Evolutionary conservation across 768 basidiomycete genomes (phyloP).

Genomic region (Boletus fagicola): DNA sequence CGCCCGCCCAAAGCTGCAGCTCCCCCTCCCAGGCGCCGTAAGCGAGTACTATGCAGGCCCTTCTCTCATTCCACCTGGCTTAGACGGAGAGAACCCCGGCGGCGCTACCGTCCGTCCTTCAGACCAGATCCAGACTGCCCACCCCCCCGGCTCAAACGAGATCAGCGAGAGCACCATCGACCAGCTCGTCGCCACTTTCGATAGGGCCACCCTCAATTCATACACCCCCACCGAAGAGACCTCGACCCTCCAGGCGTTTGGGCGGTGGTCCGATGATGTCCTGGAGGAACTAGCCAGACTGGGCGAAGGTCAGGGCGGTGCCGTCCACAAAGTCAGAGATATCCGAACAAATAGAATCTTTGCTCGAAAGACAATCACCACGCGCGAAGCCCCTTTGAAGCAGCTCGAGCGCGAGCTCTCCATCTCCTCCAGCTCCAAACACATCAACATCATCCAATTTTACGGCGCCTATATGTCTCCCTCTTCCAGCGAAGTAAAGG

Average conservation of each 20-base stretch:
- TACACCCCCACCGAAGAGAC: conserved; percentile 39
- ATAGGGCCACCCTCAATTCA: conserved; percentile 30
- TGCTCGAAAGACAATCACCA: conserved; percentile 94
- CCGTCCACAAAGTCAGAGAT: conserved; percentile 91
- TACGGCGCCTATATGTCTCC: conserved; percentile 90
- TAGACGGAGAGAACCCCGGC: conserved; percentile 38
- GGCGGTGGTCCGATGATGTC: conserved; percentile 62
- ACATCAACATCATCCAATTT: conserved; percentile 87
- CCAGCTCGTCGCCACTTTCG: conserved; percentile 35
- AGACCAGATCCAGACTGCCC: conserved; percentile 35
- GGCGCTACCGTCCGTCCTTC: conserved; percentile 44
- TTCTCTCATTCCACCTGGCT: conserved; percentile 33
- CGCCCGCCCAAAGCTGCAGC: conserved; percentile 35
- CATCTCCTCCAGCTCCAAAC: conserved; percentile 81
- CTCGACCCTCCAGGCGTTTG: conserved; percentile 23
- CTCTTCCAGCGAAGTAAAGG: conserved; percentile 88
- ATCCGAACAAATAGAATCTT: conserved; percentile 75
- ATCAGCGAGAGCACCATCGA: conserved; percentile 36
- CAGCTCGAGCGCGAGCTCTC: conserved; percentile 91
- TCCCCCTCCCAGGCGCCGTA: conserved; percentile 31
- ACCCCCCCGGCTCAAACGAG: conserved; percentile 26
- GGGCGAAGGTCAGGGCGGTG: conserved; percentile 95
- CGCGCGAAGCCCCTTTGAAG: conserved; percentile 84
- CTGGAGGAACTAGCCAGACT: conserved; percentile 76
- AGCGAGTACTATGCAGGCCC: conserved; percentile 35